Percentiles rank a stretch among this genome's conserved stretches.
These are phyloP conservation scores for Dendrobium officinale DNA, from an alignment of 106 monocot species.

Conservation along the genomic window DNA sequence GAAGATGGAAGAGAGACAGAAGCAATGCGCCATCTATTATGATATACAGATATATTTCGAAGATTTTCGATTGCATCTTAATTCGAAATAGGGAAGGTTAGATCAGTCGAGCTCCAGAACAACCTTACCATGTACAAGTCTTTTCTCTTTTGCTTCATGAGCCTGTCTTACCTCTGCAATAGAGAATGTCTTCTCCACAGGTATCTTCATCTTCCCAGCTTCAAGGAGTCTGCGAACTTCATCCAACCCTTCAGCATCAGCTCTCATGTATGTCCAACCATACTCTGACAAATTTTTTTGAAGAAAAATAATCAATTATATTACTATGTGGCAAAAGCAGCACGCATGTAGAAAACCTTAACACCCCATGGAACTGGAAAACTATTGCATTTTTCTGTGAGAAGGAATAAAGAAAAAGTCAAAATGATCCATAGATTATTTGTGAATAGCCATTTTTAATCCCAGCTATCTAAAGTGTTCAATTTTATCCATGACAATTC, in stretches of 20 bases:
- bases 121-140: conserved; percentile 73
- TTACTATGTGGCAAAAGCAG: not conserved
- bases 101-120: conserved; percentile 78
- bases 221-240: conserved; percentile 67
- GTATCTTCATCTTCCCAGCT: conserved; percentile 84
- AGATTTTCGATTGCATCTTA: no score
- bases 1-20: no score
- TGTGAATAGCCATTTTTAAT: no score
- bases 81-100: not conserved
- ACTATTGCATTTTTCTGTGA: no score
- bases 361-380: not conserved
- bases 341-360: no score
- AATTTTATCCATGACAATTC: no score
- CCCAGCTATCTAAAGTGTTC: no score
- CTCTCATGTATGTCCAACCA: conserved; percentile 92
- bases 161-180: conserved; percentile 75
- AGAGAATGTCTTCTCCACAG: conserved; percentile 79
- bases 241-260: conserved; percentile 80
- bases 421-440: no score
- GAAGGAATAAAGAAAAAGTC: no score
- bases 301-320: not conserved
- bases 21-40: no score
- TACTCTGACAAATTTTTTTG: conserved; percentile 50
- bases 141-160: conserved; percentile 85
- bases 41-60: no score